Conservation (phyloP, 208 protist species). For the Acanthamoeba triangularis region DNA sequence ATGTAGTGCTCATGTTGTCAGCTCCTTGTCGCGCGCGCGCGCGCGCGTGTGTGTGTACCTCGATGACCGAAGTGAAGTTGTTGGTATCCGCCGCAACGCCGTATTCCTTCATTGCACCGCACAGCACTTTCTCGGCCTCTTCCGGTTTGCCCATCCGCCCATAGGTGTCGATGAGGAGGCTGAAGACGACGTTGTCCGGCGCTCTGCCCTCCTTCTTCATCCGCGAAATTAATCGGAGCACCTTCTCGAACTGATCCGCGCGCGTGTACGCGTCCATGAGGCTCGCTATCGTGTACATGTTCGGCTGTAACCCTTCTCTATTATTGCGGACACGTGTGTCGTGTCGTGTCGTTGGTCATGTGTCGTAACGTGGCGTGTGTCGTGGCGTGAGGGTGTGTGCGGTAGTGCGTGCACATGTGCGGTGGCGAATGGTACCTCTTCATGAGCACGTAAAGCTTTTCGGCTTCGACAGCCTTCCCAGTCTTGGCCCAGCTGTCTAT, state of each 20-base stretch:
- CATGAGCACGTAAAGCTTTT: background rate
- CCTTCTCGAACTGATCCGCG: background rate
- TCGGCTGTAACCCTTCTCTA: conserved; percentile 26
- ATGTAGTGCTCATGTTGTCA: background rate
- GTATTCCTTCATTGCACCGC: background rate
- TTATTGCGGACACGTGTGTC: background rate
- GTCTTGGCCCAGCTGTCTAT: conserved; percentile 13
- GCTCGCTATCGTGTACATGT: background rate
- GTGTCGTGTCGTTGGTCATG: no score
- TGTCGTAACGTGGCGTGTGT: background rate
- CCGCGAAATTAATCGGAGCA: background rate
- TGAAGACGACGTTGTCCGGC: conserved; percentile 6
- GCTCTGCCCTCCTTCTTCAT: conserved; percentile 18
- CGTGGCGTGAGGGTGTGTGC: background rate
- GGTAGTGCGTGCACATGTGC: background rate
- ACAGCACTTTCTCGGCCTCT: background rate
- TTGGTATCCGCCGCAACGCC: background rate
- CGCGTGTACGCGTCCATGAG: conserved; percentile 38
- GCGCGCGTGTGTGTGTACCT: background rate
- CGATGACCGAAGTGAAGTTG: conserved; percentile 34
- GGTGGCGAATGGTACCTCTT: background rate
- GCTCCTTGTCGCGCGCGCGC: background rate
- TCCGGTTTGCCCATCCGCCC: conserved; percentile 8
- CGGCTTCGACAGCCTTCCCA: background rate
- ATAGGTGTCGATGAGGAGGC: conserved; percentile 23